Percentiles rank a stretch among this genome's conserved stretches.
Evolutionary conservation across 306 rosid species (phyloP).

Genomic region (Lablab purpureus): DNA sequence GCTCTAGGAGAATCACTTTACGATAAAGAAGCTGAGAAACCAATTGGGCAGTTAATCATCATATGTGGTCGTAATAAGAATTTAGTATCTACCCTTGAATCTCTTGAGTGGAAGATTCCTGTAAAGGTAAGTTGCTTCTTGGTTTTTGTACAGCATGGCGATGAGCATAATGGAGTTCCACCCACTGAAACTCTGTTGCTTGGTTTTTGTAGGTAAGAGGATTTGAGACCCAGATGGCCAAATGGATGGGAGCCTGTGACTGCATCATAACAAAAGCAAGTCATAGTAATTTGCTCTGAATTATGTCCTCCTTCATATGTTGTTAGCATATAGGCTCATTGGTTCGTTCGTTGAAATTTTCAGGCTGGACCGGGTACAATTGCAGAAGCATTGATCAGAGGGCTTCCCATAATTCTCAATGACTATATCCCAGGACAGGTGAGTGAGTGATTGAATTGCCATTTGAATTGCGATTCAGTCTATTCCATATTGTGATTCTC

Average conservation of each 20-base stretch:
- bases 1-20: constrained; percentile 84
- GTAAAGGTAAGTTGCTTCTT: constrained; percentile 67
- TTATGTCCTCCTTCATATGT: constrained; percentile 7
- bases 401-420: constrained; percentile 94
- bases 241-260: constrained; percentile 99
- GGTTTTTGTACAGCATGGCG: not conserved
- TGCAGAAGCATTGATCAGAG: constrained; percentile 96
- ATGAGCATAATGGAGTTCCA: constrained; percentile 29
- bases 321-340: constrained; percentile 40
- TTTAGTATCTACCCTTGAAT: constrained; percentile 67
- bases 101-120: constrained; percentile 83
- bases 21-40: constrained; percentile 67
- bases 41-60: constrained; percentile 82
- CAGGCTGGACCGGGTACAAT: constrained; percentile 99
- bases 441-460: constrained; percentile 53
- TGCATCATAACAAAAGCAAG: constrained; percentile 97
- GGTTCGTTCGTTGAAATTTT: constrained; percentile 12
- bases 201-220: constrained; percentile 75
- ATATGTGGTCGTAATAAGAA: constrained; percentile 88
- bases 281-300: constrained; percentile 18
- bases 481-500: constrained; percentile 5
- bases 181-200: constrained; percentile 33
- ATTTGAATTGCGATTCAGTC: not conserved
- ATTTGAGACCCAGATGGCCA: constrained; percentile 87
- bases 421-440: constrained; percentile 99